Evolutionary conservation across 2,329 filamentous ascomycete species (phyloP).

Genomic region (Claviceps humidiphila): DNA sequence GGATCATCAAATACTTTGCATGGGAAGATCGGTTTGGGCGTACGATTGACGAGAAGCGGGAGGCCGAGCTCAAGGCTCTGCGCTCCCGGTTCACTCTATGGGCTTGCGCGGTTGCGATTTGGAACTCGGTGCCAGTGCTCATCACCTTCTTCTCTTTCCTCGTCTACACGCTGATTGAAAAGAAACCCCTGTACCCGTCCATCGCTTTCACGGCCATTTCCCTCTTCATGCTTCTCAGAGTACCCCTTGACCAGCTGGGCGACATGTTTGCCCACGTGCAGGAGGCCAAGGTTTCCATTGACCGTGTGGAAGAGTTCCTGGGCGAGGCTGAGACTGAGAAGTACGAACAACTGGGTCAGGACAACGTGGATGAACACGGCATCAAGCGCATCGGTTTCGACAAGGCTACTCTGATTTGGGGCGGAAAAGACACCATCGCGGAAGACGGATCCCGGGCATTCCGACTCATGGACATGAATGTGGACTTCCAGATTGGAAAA

Average conservation of each 20-base stretch:
- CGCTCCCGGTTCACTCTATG: conserved; percentile 79
- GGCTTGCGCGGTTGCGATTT: conserved; percentile 83
- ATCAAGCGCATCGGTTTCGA: conserved; percentile 72
- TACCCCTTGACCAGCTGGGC: conserved; percentile 87
- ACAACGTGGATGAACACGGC: conserved; percentile 55
- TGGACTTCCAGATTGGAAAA: conserved; percentile 73
- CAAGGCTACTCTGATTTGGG: conserved; percentile 81
- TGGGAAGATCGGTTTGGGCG: conserved; percentile 89
- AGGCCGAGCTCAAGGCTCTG: conserved; percentile 62
- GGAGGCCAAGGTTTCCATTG: conserved; percentile 91
- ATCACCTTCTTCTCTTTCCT: conserved; percentile 97
- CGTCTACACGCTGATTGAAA: conserved; percentile 79
- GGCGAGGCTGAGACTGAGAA: conserved; percentile 93
- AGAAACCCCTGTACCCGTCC: conserved; percentile 80
- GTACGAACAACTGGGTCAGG: conserved; percentile 66
- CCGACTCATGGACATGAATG: conserved; percentile 67
- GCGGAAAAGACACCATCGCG: conserved; percentile 47
- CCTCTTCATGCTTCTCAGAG: conserved; percentile 83
- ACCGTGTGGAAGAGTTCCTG: conserved; percentile 90
- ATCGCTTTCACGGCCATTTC: conserved; percentile 93
- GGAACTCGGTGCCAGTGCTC: conserved; percentile 88
- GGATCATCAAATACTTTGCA: conserved; percentile 98
- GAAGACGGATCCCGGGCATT: conserved; percentile 61
- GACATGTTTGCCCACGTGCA: conserved; percentile 99
- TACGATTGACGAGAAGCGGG: conserved; percentile 80